Evolutionary conservation across 805 yeast species (phyloP).

Genomic region (Yarrowia bubula): DNA sequence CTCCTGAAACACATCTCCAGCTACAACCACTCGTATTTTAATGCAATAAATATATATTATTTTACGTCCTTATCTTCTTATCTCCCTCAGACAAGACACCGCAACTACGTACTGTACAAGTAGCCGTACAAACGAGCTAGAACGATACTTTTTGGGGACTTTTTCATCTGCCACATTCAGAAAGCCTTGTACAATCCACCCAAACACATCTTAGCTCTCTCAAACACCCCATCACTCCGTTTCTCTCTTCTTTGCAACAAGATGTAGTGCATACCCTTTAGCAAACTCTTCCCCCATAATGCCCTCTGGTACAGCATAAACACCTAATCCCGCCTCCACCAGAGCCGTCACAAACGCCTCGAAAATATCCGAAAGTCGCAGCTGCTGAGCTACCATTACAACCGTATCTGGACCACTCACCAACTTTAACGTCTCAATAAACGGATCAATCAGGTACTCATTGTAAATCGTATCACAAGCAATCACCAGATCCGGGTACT

Average conservation of each 20-base stretch:
- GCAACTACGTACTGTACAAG: too few species aligned
- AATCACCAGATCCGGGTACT: conserved; percentile 45
- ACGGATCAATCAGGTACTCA: conserved; percentile 52
- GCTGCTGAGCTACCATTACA: conserved; percentile 50
- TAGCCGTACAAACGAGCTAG: too few species aligned
- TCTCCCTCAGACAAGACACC: too few species aligned
- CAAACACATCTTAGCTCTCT: too few species aligned
- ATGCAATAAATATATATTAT: neutral
- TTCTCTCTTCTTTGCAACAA: neutral
- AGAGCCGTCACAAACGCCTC: conserved; percentile 47
- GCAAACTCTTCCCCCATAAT: conserved; percentile 26
- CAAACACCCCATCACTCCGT: neutral
- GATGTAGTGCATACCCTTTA: conserved; percentile 31
- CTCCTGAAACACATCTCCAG: too few species aligned
- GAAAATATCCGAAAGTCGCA: conserved; percentile 52
- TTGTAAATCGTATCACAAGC: conserved; percentile 70
- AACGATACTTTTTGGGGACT: too few species aligned
- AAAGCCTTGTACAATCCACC: too few species aligned
- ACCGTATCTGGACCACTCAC: conserved; percentile 40
- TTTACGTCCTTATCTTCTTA: too few species aligned
- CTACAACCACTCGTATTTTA: too few species aligned
- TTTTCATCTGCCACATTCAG: too few species aligned
- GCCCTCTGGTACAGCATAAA: conserved; percentile 30
- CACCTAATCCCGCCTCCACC: conserved; percentile 38
- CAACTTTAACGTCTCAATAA: conserved; percentile 45